Evolutionary conservation across 306 rosid species (phyloP), one percentile per base, ranked within the genome.

Genomic region (Vicia faba): DNA sequence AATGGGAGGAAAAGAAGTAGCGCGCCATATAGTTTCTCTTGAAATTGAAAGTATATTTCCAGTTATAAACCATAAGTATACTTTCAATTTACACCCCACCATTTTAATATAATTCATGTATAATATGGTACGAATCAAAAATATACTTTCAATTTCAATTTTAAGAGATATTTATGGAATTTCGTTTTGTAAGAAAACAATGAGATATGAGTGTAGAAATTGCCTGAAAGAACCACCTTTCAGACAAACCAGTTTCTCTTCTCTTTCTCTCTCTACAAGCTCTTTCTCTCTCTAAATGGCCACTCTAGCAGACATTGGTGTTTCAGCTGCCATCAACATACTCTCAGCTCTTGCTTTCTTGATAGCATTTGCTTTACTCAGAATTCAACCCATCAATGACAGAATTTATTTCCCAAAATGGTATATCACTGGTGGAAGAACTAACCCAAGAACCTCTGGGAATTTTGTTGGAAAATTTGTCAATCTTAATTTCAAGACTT

Each of bases 321-420:
- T 93, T 62, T 93, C 99, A 9, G 97, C 97, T 33, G 14, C 73
- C 10, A 90, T 93, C 73, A 90, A 93, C 78, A 86, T 90, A 31
- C 62, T 90, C 68, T 65, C 78, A 31, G 96, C 99, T 4, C 77
- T 93, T 55, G 85, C 93, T 1, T 93, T 93, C 49, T 70, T 93
- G 75, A 62, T 93, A 70, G 99, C 99, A 4, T 93, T 93, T 80
- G 99, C 95, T 48, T 11, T 93, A 6, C 83, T 93, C 41, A 85
- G 95, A 75, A 84, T 93, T 12, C 99, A 93, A 59, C 99, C 97
- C 33, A 65, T 93, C 62, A 93, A 93, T 74, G 99, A 90, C 77
- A 88, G 99, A 64, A 90, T 93, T 7, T 93, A 88, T 73, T 90
- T 88, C 40, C 99, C 99, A 20, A 93, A 93, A 40, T 90, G 95